A percentile compares a stretch with the other conserved stretches of the same genome.
Conservation (phyloP, 2,329 filamentous ascomycete genomes). For the Plenodomus lindquistii region DNA sequence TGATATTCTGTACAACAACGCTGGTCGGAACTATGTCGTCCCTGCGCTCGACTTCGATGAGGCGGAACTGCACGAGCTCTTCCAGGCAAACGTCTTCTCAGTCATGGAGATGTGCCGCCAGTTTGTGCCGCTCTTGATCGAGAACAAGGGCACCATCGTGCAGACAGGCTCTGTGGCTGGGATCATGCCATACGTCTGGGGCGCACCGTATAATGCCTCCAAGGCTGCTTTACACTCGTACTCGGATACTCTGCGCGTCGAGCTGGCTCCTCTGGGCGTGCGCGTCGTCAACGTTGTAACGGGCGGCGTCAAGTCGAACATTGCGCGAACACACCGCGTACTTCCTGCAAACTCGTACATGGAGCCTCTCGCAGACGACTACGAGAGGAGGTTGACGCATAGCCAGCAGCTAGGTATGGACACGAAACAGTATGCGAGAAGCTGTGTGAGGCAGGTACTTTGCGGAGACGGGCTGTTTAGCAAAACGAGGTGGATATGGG, state of each 20-base stretch:
- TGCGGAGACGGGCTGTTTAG: conserved; percentile 33
- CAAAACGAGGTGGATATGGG: conserved; percentile 58
- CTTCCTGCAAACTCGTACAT: conserved; percentile 57
- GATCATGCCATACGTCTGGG: conserved; percentile 42
- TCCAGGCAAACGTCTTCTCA: conserved; percentile 56
- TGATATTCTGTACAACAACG: conserved; percentile 64
- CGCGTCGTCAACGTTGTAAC: conserved; percentile 57
- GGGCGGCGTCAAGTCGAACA: conserved; percentile 63
- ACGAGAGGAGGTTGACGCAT: conserved; percentile 56
- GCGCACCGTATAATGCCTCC: conserved; percentile 59
- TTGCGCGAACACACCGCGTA: conserved; percentile 56
- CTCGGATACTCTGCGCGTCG: conserved; percentile 61
- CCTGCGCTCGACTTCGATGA: conserved; percentile 59
- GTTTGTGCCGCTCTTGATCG: conserved; percentile 59
- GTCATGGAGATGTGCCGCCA: conserved; percentile 62
- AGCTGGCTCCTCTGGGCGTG: conserved; percentile 57
- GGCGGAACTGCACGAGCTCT: conserved; percentile 34
- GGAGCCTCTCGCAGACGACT: conserved; percentile 56
- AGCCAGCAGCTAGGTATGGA: conserved; percentile 59
- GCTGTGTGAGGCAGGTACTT: conserved; percentile 59
- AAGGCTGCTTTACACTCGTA: conserved; percentile 64
- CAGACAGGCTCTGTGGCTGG: conserved; percentile 52
- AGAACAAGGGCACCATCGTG: conserved; percentile 51
- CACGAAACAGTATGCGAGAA: conserved; percentile 57
- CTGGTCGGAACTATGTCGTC: conserved; percentile 60